Base-by-base conservation (phyloP, 1,284 basidiomycete species). In the Ustilago esculenta region DNA sequence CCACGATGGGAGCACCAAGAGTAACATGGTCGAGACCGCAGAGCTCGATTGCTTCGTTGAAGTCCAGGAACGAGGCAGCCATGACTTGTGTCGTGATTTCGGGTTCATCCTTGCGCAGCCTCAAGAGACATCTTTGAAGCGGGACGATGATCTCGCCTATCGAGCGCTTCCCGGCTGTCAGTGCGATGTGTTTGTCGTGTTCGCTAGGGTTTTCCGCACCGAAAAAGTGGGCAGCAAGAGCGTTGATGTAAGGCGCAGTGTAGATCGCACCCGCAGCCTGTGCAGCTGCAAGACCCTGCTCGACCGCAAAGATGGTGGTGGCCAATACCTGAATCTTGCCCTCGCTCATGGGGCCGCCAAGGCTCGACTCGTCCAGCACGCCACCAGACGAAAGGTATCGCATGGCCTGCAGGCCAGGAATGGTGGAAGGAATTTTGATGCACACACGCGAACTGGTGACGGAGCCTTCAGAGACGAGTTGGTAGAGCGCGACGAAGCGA, bases 391-490 rank as follows among this genome's bases (percentile, higher is more conserved):
- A 61, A 12, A 61, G 46, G 27, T 48, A 61, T 17, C 58, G 58
- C 58, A 61, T 61, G n/a, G 58, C 58, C 40, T 61, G 58, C 7
- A 61, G 27, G 1, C 58, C 58, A 2, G 58, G 50, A 17, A 61
- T 43, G 27, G 58, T 61, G 41, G 50, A 29, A 18, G 58, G 50
- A 35, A 53, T 53, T 32, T 61, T 61, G 58, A 61, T 61, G 29
- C 50, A 54, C 17, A 61, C 41, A n/a, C 51, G 44, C 1, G 33
- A 24, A 15, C 33, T 34, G 15, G 12, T 24, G 24, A 61, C 45
- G 1, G 32, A 14, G 5, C 35, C 46, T 2, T 14, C 34, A 3
- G 58, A 61, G 15, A 61, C 14, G 3, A 61, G 50, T 30, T 61
- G 23, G 41, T 61, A 61, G 7, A 61, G 50, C 15, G 58, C 58